A percentile compares a stretch with the other conserved stretches of the same genome.
Evolutionary conservation across 2,329 filamentous ascomycete species (phyloP).

Genomic region (Fusarium floridanum): DNA sequence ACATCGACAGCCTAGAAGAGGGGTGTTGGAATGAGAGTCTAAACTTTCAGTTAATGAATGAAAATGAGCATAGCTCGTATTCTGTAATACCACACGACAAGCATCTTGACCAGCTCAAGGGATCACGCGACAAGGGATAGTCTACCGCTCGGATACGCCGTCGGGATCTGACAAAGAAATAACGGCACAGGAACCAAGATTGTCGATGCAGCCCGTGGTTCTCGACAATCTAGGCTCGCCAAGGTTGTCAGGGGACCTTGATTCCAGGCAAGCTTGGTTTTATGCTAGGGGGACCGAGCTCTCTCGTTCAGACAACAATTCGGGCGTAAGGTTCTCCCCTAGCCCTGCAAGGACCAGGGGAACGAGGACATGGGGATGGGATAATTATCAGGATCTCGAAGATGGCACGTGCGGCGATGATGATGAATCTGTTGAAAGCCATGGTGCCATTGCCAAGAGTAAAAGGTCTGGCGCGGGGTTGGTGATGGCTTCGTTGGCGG

Average conservation of each 20-base stretch:
- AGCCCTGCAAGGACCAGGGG: neutral
- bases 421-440: neutral
- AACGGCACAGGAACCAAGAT: slow-evolving; percentile 7
- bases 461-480: neutral
- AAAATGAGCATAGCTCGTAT: neutral
- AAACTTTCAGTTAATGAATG: neutral
- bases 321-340: neutral
- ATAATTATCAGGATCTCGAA: slow-evolving; percentile 5
- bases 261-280: neutral
- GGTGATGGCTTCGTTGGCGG: neutral
- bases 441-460: neutral
- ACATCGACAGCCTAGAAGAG: neutral
- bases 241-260: slow-evolving; percentile 1
- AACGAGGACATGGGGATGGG: slow-evolving; percentile 1
- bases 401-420: neutral
- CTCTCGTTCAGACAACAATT: neutral
- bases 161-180: neutral
- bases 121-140: neutral
- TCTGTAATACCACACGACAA: neutral
- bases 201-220: slow-evolving; percentile 2
- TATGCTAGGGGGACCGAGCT: neutral
- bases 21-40: neutral
- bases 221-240: slow-evolving; percentile 21
- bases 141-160: neutral
- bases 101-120: neutral